A percentile compares a stretch with the other conserved stretches of the same genome.
Conservation (phyloP, 495 filamentous ascomycete species). For the Haplographium delicatum region DNA sequence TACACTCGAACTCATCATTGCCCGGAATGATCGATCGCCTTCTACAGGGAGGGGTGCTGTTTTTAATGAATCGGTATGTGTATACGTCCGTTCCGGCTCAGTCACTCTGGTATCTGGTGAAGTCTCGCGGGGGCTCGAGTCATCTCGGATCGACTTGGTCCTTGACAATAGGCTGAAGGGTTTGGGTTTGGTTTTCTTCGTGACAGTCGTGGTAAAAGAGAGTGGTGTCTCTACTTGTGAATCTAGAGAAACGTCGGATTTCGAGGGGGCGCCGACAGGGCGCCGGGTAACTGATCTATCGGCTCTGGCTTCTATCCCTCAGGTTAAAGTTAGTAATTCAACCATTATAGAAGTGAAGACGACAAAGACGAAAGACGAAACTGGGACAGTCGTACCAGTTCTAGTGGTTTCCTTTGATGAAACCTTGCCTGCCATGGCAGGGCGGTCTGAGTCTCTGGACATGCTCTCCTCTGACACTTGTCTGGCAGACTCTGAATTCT, state of each 20-base stretch:
- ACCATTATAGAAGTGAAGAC: too few species aligned
- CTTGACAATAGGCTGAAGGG: slow-evolving; percentile 57
- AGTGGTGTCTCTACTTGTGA: slow-evolving; percentile 2
- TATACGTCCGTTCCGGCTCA: slow-evolving; percentile 37
- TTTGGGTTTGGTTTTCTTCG: slow-evolving; percentile 46
- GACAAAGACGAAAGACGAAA: slow-evolving; percentile 8
- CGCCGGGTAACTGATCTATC: slow-evolving; percentile 16
- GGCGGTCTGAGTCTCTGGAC: slow-evolving; percentile 22
- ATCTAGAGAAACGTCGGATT: slow-evolving; percentile 19
- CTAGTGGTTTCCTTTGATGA: slow-evolving; percentile 21
- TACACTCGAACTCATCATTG: slow-evolving; percentile 55
- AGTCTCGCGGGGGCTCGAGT: slow-evolving; percentile 36
- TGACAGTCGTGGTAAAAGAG: slow-evolving; percentile 4
- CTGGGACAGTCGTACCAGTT: slow-evolving; percentile 20
- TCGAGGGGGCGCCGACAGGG: slow-evolving; percentile 21
- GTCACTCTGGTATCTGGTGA: slow-evolving; percentile 28
- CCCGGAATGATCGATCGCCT: slow-evolving; percentile 56
- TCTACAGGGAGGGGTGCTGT: slow-evolving; percentile 56
- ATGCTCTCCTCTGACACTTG: slow-evolving; percentile 13
- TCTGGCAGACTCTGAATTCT: slow-evolving; percentile 8
- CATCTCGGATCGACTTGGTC: slow-evolving; percentile 62
- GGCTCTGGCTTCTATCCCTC: slow-evolving; percentile 5
- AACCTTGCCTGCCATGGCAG: slow-evolving; percentile 17
- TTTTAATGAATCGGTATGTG: slow-evolving; percentile 33
- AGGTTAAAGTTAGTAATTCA: slow-evolving; percentile 6